These are phyloP conservation scores for Psilocybe subaeruginosa DNA, from an alignment of 768 basidiomycete genomes.

Conservation along the genomic window DNA sequence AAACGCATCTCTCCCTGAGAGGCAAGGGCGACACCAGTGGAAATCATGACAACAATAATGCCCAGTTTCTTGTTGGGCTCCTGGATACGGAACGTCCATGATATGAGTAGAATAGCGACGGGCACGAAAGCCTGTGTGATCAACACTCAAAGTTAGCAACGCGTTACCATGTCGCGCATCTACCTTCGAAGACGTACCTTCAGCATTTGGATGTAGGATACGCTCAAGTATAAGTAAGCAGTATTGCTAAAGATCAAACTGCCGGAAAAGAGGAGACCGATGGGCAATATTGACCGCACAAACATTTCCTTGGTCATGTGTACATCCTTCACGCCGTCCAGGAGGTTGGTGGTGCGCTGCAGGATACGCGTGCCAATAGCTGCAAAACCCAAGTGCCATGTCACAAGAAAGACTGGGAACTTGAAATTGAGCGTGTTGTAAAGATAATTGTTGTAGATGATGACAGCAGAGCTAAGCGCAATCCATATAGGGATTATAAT, in stretches of 20 bases:
- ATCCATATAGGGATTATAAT: slow-evolving; percentile 94
- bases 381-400: slow-evolving; percentile 80
- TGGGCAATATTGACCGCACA: slow-evolving; percentile 86
- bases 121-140: slow-evolving; percentile 78
- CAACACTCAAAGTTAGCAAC: slow-evolving; percentile 8
- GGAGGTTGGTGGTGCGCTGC: slow-evolving; percentile 76
- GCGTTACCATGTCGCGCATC: slow-evolving; percentile 3
- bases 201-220: slow-evolving; percentile 97
- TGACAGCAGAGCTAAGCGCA: slow-evolving; percentile 83
- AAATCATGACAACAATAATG: slow-evolving; percentile 89
- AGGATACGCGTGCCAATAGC: slow-evolving; percentile 87
- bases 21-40: slow-evolving; percentile 84
- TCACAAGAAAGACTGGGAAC: slow-evolving; percentile 92
- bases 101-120: slow-evolving; percentile 91
- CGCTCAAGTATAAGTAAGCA: slow-evolving; percentile 89
- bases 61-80: slow-evolving; percentile 84
- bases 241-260: slow-evolving; percentile 91
- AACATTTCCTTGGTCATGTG: slow-evolving; percentile 82
- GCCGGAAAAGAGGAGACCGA: slow-evolving; percentile 91
- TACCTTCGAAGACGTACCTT: slow-evolving; percentile 54
- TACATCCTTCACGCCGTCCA: slow-evolving; percentile 80
- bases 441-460: slow-evolving; percentile 94
- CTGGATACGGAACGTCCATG: slow-evolving; percentile 87
- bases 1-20: slow-evolving; percentile 90
- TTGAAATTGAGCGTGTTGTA: slow-evolving; percentile 84